Evolutionary conservation across 768 basidiomycete genomes (phyloP).

Genomic region (Russula olivacea): DNA sequence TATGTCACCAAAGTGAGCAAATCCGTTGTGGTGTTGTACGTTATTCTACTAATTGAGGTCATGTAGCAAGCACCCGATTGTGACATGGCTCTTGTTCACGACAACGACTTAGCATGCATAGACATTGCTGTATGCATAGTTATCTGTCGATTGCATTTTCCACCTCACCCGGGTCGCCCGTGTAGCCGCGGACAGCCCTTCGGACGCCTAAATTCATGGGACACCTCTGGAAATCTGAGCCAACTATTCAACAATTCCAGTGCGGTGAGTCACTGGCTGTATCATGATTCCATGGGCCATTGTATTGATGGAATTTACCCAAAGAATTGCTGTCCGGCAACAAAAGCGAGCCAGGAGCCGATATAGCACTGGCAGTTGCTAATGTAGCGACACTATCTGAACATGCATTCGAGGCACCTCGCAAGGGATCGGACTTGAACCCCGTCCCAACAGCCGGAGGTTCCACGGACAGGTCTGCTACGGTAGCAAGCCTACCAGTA

Average conservation of each 20-base stretch:
- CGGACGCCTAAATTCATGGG: background rate
- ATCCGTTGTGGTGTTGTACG: background rate
- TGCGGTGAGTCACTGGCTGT: background rate
- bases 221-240: background rate
- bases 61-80: background rate
- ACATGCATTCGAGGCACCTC: background rate
- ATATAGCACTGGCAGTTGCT: background rate
- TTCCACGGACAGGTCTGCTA: conserved; percentile 42
- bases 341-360: background rate
- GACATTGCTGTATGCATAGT: background rate
- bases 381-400: background rate
- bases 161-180: background rate
- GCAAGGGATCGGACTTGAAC: background rate
- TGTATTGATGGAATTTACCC: background rate
- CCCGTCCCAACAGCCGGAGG: background rate
- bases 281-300: background rate
- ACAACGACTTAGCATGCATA: background rate
- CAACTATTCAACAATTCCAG: background rate
- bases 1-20: background rate
- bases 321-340: background rate
- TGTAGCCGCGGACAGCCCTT: background rate
- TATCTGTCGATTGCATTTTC: background rate
- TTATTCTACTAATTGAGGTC: background rate
- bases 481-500: conserved; percentile 11
- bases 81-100: background rate